Conservation (phyloP, 176 grass and related monocot species). For the Avena sativa region DNA sequence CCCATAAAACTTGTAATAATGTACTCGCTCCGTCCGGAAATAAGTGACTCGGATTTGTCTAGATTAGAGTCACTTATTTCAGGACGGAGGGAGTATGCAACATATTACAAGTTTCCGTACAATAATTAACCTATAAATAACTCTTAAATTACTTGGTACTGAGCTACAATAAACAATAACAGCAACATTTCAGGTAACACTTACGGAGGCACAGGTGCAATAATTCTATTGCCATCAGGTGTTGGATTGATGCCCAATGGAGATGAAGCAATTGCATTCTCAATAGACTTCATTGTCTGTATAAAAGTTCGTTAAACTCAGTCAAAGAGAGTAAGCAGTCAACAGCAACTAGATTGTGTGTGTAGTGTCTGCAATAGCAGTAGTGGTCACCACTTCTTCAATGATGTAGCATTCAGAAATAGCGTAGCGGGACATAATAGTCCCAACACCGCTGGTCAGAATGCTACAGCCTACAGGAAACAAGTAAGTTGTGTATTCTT, state of each 20-base stretch:
- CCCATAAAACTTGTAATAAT: too few relatives aligned
- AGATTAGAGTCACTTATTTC: too few relatives aligned
- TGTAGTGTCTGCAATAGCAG: neutral
- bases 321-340: neutral
- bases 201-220: constrained; percentile 86
- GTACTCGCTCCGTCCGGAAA: too few relatives aligned
- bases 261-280: constrained; percentile 81
- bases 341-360: neutral
- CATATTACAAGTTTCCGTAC: neutral
- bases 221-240: constrained; percentile 76
- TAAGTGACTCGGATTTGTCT: too few relatives aligned
- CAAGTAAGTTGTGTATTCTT: too few relatives aligned
- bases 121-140: neutral
- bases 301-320: constrained; percentile 33
- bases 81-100: neutral
- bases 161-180: constrained; percentile 1
- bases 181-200: constrained; percentile 20
- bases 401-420: neutral
- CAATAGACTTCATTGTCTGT: constrained; percentile 85
- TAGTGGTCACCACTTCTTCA: neutral
- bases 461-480: too few relatives aligned
- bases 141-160: constrained; percentile 17
- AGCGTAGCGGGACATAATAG: neutral
- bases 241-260: constrained; percentile 91
- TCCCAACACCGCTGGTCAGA: neutral